Base-by-base conservation (phyloP, 805 yeast species). In the Priceomyces castillae region DNA sequence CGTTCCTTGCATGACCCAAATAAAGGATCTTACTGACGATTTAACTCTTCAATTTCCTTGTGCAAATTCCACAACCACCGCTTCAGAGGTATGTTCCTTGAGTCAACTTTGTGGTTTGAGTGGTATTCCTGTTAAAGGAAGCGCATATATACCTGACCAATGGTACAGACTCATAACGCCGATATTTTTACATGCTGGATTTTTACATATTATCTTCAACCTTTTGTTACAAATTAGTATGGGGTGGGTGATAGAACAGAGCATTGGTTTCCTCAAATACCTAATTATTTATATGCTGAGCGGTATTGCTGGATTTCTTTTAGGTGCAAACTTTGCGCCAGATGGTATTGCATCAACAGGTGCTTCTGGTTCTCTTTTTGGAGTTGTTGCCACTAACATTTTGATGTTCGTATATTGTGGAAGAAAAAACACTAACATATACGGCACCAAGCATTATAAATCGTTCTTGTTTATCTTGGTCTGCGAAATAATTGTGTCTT, bases 121-220 rank as follows among this genome's bases (percentile, higher is more conserved):
- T 16, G 81, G 80, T 2, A 56, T 80, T 6, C 62, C 67, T 0
- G 39, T 56, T 1, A 62, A 58, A 3, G 53, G 59, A 39, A 56
- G 59, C 34, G 65, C 59, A 7, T 69, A 57, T 40, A 46, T 59
- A 7, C 88, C 88, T 0, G 57, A 75, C 51, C 90, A 84, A 61
- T 80, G 86, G 82, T 84, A 83, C 74, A 63, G 90, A 40, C 61
- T 84, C 34, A 65, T 84, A 35, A 75, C 80, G n/a, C 86, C 90
- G 1, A 81, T 83, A 10, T 84, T 84, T 51, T 55, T 84, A 41
- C 90, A 84, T 57, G 89, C 90, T 3, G 90, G 90, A 0, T 73
- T 84, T 50, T 57, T 84, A 37, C 90, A 84, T 56, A 82, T 84
- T 33, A 56, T 78, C 16, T 80, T 81, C 69, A 84, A 84, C 56